Conservation (phyloP, 352 stramenopile species). For the Blastocystis sp. region DNA sequence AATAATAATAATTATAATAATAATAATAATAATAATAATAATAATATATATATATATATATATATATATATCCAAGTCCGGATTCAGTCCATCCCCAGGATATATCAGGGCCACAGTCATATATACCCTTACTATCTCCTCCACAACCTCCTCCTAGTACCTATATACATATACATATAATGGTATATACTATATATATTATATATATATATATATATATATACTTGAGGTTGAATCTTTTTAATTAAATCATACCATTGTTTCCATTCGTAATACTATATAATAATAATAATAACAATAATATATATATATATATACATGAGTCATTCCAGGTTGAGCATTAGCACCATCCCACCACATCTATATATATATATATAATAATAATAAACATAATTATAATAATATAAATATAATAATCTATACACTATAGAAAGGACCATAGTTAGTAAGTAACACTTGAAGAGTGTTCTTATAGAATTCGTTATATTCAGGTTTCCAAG, state of each 20-base stretch:
- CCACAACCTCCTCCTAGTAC: slow-evolving; percentile 29
- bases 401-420: too few relatives aligned
- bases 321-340: slow-evolving; percentile 21
- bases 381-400: too few relatives aligned
- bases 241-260: slow-evolving; percentile 33
- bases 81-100: slow-evolving; percentile 28
- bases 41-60: too few relatives aligned
- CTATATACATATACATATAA: too few relatives aligned
- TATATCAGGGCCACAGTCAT: slow-evolving; percentile 31
- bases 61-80: too few relatives aligned
- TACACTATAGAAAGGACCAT: slow-evolving; percentile 34
- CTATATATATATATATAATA: too few relatives aligned
- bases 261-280: slow-evolving; percentile 32
- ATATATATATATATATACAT: not conserved
- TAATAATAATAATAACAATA: not conserved
- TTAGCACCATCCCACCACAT: slow-evolving; percentile 36
- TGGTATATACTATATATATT: too few relatives aligned
- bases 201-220: too few relatives aligned
- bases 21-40: too few relatives aligned
- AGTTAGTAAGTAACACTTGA: slow-evolving; percentile 13
- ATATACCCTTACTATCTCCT: slow-evolving; percentile 1
- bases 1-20: too few relatives aligned
- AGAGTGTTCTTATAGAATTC: slow-evolving; percentile 32
- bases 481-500: slow-evolving; percentile 36
- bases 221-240: slow-evolving; percentile 30